Conservation (phyloP, 129 eudicot species). For the Chrysanthemum makinoi region DNA sequence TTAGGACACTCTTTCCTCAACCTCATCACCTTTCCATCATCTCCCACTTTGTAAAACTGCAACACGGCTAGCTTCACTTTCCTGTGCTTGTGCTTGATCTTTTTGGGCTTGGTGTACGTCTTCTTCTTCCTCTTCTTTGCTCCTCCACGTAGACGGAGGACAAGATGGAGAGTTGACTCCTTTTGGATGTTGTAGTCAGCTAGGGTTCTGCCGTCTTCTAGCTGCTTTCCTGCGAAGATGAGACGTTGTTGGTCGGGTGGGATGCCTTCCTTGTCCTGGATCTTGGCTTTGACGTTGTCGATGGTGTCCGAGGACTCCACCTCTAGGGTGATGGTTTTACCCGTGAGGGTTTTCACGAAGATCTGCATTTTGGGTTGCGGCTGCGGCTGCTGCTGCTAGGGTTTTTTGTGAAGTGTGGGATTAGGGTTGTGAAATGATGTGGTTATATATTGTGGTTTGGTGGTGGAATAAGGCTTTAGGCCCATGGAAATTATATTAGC, state of each 20-base stretch:
- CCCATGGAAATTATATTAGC: too few relatives aligned
- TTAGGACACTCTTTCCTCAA: constrained; percentile 48
- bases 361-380: constrained; percentile 47
- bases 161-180: constrained; percentile 59
- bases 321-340: constrained; percentile 74
- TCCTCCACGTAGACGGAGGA: constrained; percentile 57
- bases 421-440: too few relatives aligned
- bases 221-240: constrained; percentile 72
- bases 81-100: constrained; percentile 52
- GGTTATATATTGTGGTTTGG: too few relatives aligned
- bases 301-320: constrained; percentile 77
- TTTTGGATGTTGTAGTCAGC: constrained; percentile 70
- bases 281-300: constrained; percentile 77
- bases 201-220: constrained; percentile 61
- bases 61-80: constrained; percentile 43
- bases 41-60: constrained; percentile 50
- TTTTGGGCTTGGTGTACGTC: constrained; percentile 51
- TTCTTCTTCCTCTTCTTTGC: constrained; percentile 55
- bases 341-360: constrained; percentile 82
- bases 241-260: constrained; percentile 78
- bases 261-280: constrained; percentile 84
- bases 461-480: too few relatives aligned
- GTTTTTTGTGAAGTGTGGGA: too few relatives aligned
- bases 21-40: constrained; percentile 44
- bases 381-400: too few relatives aligned